phyloP scores from a whole-genome alignment of 768 basidiomycete species.

The Coprinellus micaceus region DNA sequence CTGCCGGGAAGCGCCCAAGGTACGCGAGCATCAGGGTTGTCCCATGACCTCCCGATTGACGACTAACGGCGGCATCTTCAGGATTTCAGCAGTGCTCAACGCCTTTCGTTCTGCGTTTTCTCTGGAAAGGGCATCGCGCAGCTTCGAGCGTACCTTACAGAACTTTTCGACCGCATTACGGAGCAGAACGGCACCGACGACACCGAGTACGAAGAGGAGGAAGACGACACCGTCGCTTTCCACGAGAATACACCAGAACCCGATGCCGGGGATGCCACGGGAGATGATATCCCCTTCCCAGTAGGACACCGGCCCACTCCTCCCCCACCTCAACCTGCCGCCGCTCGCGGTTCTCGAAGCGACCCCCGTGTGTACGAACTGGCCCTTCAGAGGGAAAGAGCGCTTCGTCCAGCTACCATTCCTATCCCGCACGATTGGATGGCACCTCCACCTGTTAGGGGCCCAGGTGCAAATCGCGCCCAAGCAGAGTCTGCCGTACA shows the following conservation, averaged over 20 bases:
- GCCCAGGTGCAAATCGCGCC: background rate
- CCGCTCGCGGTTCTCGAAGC: no score
- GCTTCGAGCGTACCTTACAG: constrained; percentile 74
- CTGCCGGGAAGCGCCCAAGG: constrained; percentile 83
- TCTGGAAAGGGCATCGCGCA: constrained; percentile 87
- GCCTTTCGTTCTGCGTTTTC: constrained; percentile 92
- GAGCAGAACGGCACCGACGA: constrained; percentile 69
- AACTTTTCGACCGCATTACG: constrained; percentile 70
- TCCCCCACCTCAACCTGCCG: constrained; percentile 14
- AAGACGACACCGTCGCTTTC: constrained; percentile 50
- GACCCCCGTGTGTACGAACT: background rate
- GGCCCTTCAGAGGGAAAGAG: background rate
- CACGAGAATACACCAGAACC: constrained; percentile 47
- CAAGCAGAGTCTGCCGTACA: background rate
- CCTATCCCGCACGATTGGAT: background rate
- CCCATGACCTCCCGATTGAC: constrained; percentile 3
- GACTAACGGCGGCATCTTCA: constrained; percentile 24
- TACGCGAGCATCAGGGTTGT: constrained; percentile 41
- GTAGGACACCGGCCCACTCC: constrained; percentile 23
- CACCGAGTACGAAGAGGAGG: constrained; percentile 64
- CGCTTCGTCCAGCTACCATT: background rate
- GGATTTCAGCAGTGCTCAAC: constrained; percentile 91
- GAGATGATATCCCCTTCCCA: constrained; percentile 26
- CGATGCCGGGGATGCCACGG: constrained; percentile 29
- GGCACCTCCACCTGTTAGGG: background rate